Percentiles rank a stretch among this genome's conserved stretches.
phyloP scores from a whole-genome alignment of 2,329 filamentous ascomycete species.

The Westerdykella ornata region DNA sequence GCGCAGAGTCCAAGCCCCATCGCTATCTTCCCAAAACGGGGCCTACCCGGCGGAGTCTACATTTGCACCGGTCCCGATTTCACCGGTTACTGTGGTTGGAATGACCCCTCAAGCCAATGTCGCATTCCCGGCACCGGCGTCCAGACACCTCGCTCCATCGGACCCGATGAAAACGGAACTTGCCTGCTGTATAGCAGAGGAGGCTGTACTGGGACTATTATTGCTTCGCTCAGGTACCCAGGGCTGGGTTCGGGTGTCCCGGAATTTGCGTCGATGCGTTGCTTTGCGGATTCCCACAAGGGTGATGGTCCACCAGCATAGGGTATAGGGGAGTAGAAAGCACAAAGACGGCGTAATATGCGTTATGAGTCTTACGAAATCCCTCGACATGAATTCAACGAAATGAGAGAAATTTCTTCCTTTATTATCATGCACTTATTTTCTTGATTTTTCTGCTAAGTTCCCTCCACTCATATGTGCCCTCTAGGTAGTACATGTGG shows the following conservation, averaged over 20 bases:
- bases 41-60: conserved; percentile 33
- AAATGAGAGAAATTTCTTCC: no score
- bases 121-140: conserved; percentile 19
- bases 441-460: no score
- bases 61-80: conserved; percentile 26
- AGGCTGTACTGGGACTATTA: conserved; percentile 16
- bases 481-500: no score
- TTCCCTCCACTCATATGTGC: no score
- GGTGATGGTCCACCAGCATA: no score
- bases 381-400: no score
- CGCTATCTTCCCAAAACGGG: conserved; percentile 13
- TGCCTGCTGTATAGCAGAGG: conserved; percentile 22
- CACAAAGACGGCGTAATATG: no score
- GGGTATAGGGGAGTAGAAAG: no score
- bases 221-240: conserved; percentile 21
- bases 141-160: conserved; percentile 21
- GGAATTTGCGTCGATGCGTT: conserved; percentile 20
- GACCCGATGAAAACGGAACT: conserved; percentile 25
- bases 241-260: conserved; percentile 17
- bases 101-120: conserved; percentile 11
- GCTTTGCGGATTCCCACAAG: conserved; percentile 10
- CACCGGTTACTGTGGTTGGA: conserved; percentile 25
- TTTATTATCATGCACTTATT: no score
- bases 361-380: no score
- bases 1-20: no score